These are phyloP conservation scores for Dendrocalamus sinicus DNA, from an alignment of 176 grass and related monocot genomes.

Conservation along the genomic window DNA sequence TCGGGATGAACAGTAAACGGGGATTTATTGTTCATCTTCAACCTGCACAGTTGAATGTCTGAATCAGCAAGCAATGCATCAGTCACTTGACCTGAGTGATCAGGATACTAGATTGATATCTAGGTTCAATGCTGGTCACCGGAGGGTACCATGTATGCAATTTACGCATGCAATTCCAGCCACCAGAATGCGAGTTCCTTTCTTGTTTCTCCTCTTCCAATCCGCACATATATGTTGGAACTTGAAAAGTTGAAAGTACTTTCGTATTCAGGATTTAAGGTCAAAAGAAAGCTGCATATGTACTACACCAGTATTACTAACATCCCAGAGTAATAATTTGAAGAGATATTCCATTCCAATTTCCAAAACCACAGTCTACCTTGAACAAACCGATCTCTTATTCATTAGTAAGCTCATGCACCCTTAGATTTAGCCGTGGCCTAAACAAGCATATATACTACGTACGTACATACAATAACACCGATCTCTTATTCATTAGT, in stretches of 20 bases:
- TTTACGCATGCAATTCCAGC: background rate
- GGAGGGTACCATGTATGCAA: background rate
- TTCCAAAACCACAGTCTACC: background rate
- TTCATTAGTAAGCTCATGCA: conserved; percentile 27
- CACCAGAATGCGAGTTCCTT: background rate
- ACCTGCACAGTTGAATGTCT: background rate
- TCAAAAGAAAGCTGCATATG: background rate
- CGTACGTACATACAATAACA: background rate
- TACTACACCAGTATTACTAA: background rate
- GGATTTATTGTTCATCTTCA: background rate
- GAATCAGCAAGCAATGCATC: conserved; percentile 1
- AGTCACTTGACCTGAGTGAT: background rate
- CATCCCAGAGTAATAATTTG: background rate
- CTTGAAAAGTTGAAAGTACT: background rate
- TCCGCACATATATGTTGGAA: background rate
- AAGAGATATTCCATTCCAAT: background rate
- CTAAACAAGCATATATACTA: conserved; percentile 31
- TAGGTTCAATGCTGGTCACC: background rate
- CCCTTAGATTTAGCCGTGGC: background rate
- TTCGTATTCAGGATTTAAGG: background rate
- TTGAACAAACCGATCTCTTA: conserved; percentile 4
- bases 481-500: conserved; percentile 38
- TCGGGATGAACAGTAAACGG: no score
- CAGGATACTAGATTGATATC: background rate
- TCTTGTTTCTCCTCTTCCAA: background rate